phyloP scores from a whole-genome alignment of 2,329 filamentous ascomycete species.

The Penicillium fuscoglaucum region DNA sequence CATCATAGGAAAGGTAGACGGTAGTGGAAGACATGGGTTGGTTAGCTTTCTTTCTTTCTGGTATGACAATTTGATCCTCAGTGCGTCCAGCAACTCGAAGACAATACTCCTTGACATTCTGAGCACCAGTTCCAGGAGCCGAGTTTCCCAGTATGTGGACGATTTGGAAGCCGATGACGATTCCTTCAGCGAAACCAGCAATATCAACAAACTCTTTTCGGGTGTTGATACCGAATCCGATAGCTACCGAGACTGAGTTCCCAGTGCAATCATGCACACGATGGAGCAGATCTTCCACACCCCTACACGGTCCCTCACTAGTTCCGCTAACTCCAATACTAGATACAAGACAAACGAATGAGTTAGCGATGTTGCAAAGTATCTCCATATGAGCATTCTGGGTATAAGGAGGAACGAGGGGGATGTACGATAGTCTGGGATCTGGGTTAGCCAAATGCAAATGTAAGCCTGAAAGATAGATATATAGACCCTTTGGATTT shows the following conservation, averaged over 20 bases:
- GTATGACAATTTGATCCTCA: constrained; percentile 52
- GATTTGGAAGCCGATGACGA: constrained; percentile 92
- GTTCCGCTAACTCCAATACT: constrained; percentile 93
- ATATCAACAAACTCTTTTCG: constrained; percentile 86
- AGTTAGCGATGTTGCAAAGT: constrained; percentile 89
- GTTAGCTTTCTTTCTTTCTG: constrained; percentile 32
- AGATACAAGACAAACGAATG: constrained; percentile 96
- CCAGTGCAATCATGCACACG: constrained; percentile 86
- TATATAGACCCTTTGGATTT: constrained; percentile 64
- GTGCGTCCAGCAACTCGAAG: constrained; percentile 62
- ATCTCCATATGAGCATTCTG: constrained; percentile 87
- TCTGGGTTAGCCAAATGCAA: neutral
- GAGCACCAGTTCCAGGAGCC: constrained; percentile 59
- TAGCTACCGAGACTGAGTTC: constrained; percentile 73
- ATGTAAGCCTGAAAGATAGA: neutral
- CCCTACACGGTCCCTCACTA: constrained; percentile 73
- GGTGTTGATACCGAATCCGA: constrained; percentile 93
- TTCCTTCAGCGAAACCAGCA: constrained; percentile 77
- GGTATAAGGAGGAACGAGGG: constrained; percentile 86
- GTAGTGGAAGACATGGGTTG: constrained; percentile 33
- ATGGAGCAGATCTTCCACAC: constrained; percentile 73
- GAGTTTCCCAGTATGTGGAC: constrained; percentile 73
- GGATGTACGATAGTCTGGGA: constrained; percentile 79
- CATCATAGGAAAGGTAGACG: constrained; percentile 45
- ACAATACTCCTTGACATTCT: constrained; percentile 81